Evolutionary conservation across 192 early-diverging fungal genomes (phyloP).

Genomic region (Coemansia sp.): DNA sequence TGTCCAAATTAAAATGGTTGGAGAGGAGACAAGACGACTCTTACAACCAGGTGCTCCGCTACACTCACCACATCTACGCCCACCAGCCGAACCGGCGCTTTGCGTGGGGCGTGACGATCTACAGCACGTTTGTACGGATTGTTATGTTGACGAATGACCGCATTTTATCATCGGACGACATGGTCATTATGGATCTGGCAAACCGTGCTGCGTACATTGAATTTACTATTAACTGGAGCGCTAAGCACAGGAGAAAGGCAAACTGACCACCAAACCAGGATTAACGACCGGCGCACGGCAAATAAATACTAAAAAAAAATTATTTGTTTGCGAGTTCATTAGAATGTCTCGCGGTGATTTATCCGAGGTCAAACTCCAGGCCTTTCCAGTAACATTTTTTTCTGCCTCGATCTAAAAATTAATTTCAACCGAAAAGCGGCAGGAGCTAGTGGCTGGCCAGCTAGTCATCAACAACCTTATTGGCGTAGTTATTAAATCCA

Average conservation of each 20-base stretch:
- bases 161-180: neutral
- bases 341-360: no score
- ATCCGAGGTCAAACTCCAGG: no score
- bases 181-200: neutral
- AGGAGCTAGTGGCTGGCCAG: no score
- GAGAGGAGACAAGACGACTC: neutral
- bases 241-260: neutral
- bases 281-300: neutral
- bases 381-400: no score
- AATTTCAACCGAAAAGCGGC: no score
- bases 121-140: neutral
- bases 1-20: neutral
- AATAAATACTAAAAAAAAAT: no score
- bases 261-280: neutral
- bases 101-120: slow-evolving; percentile 3
- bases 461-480: no score
- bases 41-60: slow-evolving; percentile 1
- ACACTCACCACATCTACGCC: slow-evolving; percentile 2
- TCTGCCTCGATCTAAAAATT: no score
- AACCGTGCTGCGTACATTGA: neutral
- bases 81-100: slow-evolving; percentile 13
- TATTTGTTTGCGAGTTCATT: no score
- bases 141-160: neutral
- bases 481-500: no score
- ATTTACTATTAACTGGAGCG: neutral